Evolutionary conservation across 2,329 filamentous ascomycete genomes (phyloP), one percentile per base, ranked within the genome.

Genomic region (Alternaria arbusti): DNA sequence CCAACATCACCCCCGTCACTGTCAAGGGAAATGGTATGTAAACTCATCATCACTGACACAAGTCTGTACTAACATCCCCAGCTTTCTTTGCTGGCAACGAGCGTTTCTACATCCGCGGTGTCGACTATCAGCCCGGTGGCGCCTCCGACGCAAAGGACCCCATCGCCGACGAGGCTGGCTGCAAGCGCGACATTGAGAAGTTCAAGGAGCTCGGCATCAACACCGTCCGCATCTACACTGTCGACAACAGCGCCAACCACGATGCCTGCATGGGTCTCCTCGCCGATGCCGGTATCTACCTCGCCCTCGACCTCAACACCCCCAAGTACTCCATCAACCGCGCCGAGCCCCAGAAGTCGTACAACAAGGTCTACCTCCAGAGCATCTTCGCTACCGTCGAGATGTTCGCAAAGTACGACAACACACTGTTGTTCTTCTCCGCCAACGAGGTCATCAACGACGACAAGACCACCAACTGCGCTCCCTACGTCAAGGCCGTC

Each of bases 251-350:
- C 54, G 83, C 85, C 72, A 82, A 90, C 80, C 94, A 97, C 83
- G 90, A 94, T 74, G 86, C 89, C 66, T 97, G 94, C 85, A 97
- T 97, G 94, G 84, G 86, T 64, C 85, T 87, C 49, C 86, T 97
- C 65, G 90, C 89, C 56, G 91, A 91, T 74, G 94, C 93, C 67
- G 92, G 92, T 74, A 97, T 97, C 85, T 97, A 97, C 85, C 88
- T 97, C 57, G 92, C 96, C 40, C 86, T 97, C 55, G 94, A 97
- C 75, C 91, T 96, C 85, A 97, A 97, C 88, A 95, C 87, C n/a
- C 92, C 93, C 70, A 86, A 89, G 69, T 97, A 97, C 86, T 96
- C 93, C 2, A 86, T 97, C 83, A 95, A 96, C 86, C 91, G 94
- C 58, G 85, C 84, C 62, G 79, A 89, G 9, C 92, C 93, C n/a